Base-by-base conservation (phyloP, 2,329 filamentous ascomycete species). In the Colletotrichum sojae region DNA sequence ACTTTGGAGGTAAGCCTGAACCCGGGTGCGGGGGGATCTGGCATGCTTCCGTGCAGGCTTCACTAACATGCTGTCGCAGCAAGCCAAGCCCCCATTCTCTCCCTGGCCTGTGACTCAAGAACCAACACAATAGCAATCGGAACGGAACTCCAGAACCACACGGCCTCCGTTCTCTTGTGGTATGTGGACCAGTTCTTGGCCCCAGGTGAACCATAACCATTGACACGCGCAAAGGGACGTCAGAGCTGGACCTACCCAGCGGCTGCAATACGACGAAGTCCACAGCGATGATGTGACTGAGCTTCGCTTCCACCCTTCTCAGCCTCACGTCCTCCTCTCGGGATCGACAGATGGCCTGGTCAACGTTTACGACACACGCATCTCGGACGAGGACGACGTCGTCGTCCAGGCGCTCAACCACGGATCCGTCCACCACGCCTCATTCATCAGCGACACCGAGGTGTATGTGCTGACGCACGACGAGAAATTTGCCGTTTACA, bases 341-440 rank as follows among this genome's bases (percentile, higher is more conserved):
- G 92, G 92, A 51, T 94, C 92, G 45, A 95, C 92, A 15, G 93
- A 96, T 79, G 92, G 92, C 6, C 86, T 95, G 1, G 86, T 95
- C 74, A 94, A 92, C 75, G 83, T 95, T 53, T 93, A 92, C 80
- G 91, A 96, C 80, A 91, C 89, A 18, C 85, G 86, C 55, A 86
- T 93, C 67, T 80, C 84, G 18, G 91, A 93, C 73, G 93, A 95
- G 79, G 93, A 95, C 76, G 93, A 95, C 54, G 90, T 93, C 1
- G 83, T 94, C 20, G 84, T 92, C 67, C 92, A 94, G 79, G 92
- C 94, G 13, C 90, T 95, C 77, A 95, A 95, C 78, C 92, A 93
- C 76, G 86, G 88, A 45, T 89, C 90, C 40, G 88, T 95, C 71
- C 92, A 94, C 78, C 91, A 89, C 73, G 90, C 92, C 15, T 91